Evolutionary conservation across 1,284 basidiomycete genomes (phyloP), one percentile per base, ranked within the genome.

Genomic region (Takashimella koratensis): DNA sequence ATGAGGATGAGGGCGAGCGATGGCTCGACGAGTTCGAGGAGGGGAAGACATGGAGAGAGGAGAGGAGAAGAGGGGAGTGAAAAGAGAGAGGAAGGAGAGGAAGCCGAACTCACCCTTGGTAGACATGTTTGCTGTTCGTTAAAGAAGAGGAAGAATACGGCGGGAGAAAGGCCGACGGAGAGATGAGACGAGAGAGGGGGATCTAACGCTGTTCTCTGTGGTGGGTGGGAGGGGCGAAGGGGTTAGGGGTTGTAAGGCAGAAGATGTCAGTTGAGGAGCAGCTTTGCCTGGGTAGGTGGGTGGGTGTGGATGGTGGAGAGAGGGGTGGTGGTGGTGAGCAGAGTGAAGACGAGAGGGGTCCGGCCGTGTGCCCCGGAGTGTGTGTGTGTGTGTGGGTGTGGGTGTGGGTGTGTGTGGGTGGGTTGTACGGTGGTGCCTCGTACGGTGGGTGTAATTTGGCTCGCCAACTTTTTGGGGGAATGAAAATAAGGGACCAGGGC

Each of bases 51-150:
- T 12, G 12, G 23, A 47, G 22, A 44, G 21, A 22, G 30, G 36
- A 36, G 25, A 41, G 12, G 6, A n/a, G 21, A 41, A 10, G 21
- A 47, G 5, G 51, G 20, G 36, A 19, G n/a, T 25, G 21, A 40
- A 20, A 40, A 46, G 5, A 47, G 6, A 11, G 23, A 47, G 22
- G 40, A 21, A 22, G 30, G 36, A 36, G 25, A 41, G 12, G 6
- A n/a, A n/a, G n/a, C n/a, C n/a, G 21, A 16, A 65, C 71, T 71
- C 63, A 75, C 73, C 70, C 64, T 74, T 76, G 64, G 74, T 74
- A 58, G 74, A 76, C 74, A 76, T 76, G 61, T 47, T 58, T 43
- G 22, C 42, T 47, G 16, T 42, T 24, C 30, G 25, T n/a, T n/a
- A n/a, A n/a, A n/a, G n/a, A n/a, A n/a, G n/a, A n/a, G n/a, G n/a